Evolutionary conservation across 139 green algal species (phyloP).

Genomic region (Chlamydomonas schloesseri): DNA sequence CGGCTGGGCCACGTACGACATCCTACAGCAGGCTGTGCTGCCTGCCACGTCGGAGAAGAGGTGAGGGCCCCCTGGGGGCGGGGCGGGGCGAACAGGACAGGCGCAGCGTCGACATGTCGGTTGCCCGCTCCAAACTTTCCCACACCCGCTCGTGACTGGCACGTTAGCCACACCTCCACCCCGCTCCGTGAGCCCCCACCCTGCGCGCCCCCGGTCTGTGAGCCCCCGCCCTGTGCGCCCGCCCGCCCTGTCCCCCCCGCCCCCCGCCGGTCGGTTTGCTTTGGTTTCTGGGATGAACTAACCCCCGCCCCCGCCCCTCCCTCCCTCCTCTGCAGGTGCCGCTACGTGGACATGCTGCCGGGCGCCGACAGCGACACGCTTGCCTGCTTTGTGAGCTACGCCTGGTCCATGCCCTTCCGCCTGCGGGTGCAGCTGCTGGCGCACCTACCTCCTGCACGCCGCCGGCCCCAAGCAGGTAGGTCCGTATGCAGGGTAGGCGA

Average conservation of each 20-base stretch:
- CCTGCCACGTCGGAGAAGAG: background rate
- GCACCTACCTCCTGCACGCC: conserved; percentile 17
- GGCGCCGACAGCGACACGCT: background rate
- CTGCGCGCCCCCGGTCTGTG: no score
- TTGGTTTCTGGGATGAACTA: no score
- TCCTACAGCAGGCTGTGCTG: conserved; percentile 20
- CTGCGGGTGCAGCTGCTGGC: conserved; percentile 15
- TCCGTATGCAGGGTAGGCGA: background rate
- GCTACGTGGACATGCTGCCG: conserved; percentile 31
- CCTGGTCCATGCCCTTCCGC: conserved; percentile 35
- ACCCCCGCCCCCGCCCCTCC: background rate
- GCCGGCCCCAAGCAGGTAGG: conserved; percentile 19
- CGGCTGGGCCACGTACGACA: conserved; percentile 36
- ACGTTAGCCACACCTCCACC: no score
- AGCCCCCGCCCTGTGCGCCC: no score
- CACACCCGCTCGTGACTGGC: no score
- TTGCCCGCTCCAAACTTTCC: no score
- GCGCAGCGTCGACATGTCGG: no score
- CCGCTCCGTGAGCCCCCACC: no score
- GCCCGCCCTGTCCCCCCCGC: no score
- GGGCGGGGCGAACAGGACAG: no score
- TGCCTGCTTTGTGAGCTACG: conserved; percentile 32
- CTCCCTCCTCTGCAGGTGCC: conserved; percentile 10
- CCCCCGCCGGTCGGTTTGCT: no score
- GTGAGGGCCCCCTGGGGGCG: background rate